Evolutionary conservation across 2,329 filamentous ascomycete species (phyloP).

Genomic region (Aspergillus sclerotialis): DNA sequence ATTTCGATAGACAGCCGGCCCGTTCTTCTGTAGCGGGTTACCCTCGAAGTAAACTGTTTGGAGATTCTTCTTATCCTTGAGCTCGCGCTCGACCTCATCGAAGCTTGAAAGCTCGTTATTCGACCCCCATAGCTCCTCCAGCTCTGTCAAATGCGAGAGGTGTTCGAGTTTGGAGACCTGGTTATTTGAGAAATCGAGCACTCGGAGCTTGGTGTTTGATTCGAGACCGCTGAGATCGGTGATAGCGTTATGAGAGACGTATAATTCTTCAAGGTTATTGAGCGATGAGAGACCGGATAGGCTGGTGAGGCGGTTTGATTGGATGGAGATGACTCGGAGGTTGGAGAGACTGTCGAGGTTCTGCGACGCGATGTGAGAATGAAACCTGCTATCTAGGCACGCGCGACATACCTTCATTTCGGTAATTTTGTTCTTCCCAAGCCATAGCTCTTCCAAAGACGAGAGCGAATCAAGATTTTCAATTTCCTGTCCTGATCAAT

Average conservation of each 20-base stretch:
- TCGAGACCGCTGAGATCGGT: constrained; percentile 68
- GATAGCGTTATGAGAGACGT: constrained; percentile 92
- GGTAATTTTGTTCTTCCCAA: constrained; percentile 95
- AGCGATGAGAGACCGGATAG: constrained; percentile 70
- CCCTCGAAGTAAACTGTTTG: constrained; percentile 95
- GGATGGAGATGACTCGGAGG: constrained; percentile 83
- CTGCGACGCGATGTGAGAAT: constrained; percentile 16
- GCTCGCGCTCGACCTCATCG: constrained; percentile 66
- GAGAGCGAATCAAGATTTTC: constrained; percentile 71
- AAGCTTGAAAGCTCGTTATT: constrained; percentile 79
- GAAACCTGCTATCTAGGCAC: not conserved
- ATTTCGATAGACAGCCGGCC: constrained; percentile 84
- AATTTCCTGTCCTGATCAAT: constrained; percentile 53
- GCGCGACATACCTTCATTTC: constrained; percentile 54
- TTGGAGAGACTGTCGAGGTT: constrained; percentile 68
- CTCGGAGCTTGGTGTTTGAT: constrained; percentile 58
- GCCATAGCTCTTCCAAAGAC: constrained; percentile 81
- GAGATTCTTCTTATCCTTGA: constrained; percentile 71
- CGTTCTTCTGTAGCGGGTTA: constrained; percentile 74
- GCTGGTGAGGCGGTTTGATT: constrained; percentile 83
- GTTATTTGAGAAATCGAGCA: constrained; percentile 88
- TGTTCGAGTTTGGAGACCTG: constrained; percentile 68
- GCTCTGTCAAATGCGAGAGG: constrained; percentile 57
- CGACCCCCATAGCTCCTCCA: constrained; percentile 93
- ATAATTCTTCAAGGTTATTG: constrained; percentile 78